Evolutionary conservation across 2,329 filamentous ascomycete genomes (phyloP), one percentile per base, ranked within the genome.

Genomic region (Gaeumannomyces sp.): DNA sequence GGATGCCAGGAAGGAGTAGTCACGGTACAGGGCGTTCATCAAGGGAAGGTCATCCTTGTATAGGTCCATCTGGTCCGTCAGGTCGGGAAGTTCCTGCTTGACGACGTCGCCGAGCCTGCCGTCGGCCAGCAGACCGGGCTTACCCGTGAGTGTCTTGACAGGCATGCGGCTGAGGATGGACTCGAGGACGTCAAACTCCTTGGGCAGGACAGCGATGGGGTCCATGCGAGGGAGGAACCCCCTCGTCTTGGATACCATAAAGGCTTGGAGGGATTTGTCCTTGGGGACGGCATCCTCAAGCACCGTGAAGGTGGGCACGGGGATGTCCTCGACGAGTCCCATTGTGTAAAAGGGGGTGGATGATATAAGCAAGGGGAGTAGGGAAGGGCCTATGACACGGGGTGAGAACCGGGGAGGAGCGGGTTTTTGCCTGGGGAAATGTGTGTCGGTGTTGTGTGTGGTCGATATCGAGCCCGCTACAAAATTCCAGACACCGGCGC

Each of bases 1-100:
- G 29, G 91, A 96, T 6, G 93, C 90, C 35, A 97, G 79, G 81
- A 97, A 97, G 19, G 90, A 91, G 76, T 97, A 97, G 79, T 97
- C 93, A 27, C 93, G 85, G 76, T 97, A 97, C 61, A 96, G 79
- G 45, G 93, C 93, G 71, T 93, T 95, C 81, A 96, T 87, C 66
- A 92, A 79, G 22, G 89, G 89, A 56, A 94, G 82, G 76, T 97
- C 89, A 67, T 88, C 80, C 70, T 84, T 81, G 70, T 90, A 89
- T 76, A 86, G 86, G 72, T 95, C 89, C 65, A 97, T 83, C 69
- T 85, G 82, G 6, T 81, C 81, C 1, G 89, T 91, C 61, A 97
- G 81, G 75, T 97, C 91, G 22, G 91, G 89, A 61, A 97, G 84
- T 67, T 88, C 86, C n/a, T 80, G 79, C 68, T 89, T 79, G 60